Conservation (phyloP, 2,329 filamentous ascomycete genomes). For the Xylariaceae sp. region DNA sequence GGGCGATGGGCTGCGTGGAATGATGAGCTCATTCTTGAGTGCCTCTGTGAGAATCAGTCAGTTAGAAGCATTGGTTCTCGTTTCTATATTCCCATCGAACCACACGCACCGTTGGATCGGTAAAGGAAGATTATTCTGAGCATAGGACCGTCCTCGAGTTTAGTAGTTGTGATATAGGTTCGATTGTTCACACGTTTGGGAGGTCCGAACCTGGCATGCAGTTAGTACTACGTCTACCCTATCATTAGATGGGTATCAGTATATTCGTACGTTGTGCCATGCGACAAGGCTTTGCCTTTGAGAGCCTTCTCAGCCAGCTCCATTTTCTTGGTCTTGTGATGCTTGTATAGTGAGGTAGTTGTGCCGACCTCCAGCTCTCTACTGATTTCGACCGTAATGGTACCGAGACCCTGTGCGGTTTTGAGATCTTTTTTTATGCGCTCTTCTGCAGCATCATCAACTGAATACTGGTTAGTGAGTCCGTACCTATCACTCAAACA, state of each 20-base stretch:
- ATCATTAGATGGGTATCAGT: not conserved
- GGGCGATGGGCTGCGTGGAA: constrained; percentile 27
- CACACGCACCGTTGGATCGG: constrained; percentile 28
- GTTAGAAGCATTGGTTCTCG: no score
- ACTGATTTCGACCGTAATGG: constrained; percentile 25
- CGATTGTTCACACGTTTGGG: no score
- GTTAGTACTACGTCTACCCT: not conserved
- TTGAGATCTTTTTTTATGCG: constrained; percentile 26
- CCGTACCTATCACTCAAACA: not conserved
- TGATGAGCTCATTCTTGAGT: constrained; percentile 30
- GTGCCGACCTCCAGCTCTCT: constrained; percentile 12
- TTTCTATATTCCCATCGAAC: not conserved
- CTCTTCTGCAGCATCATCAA: constrained; percentile 25
- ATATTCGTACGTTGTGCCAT: constrained; percentile 30
- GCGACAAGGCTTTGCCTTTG: constrained; percentile 33
- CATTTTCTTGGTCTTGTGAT: not conserved
- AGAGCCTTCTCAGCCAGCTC: constrained; percentile 34
- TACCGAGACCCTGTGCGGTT: constrained; percentile 24
- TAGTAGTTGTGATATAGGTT: no score
- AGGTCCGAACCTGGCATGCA: not conserved
- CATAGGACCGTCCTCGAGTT: constrained; percentile 17
- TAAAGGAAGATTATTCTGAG: constrained; percentile 32
- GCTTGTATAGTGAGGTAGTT: not conserved
- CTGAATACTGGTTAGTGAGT: constrained; percentile 12
- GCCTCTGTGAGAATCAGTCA: constrained; percentile 23